Evolutionary conservation across 2,329 filamentous ascomycete genomes (phyloP).

Genomic region (Cercospora zeina): DNA sequence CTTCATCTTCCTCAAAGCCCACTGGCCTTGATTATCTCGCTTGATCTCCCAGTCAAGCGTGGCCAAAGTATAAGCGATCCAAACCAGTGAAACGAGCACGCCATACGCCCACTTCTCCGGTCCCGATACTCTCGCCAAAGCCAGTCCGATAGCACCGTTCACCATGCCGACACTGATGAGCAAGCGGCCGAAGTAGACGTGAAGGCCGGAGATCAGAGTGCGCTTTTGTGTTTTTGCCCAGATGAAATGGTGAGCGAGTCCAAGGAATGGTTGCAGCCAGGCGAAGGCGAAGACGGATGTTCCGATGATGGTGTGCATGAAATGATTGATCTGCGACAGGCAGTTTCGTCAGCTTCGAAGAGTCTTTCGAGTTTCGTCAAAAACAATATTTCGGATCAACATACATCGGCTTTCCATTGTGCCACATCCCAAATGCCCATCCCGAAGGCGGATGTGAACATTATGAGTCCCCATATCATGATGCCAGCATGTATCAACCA

Average conservation of each 20-base stretch:
- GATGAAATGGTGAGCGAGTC: slow-evolving; percentile 53
- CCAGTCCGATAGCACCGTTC: slow-evolving; percentile 59
- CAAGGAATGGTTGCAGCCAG: slow-evolving; percentile 51
- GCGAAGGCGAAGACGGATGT: slow-evolving; percentile 12
- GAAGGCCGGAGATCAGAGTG: slow-evolving; percentile 48
- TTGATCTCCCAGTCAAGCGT: slow-evolving; percentile 12
- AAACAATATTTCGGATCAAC: not conserved
- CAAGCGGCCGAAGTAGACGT: slow-evolving; percentile 35
- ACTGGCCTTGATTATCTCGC: slow-evolving; percentile 13
- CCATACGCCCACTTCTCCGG: slow-evolving; percentile 48
- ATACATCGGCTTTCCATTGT: slow-evolving; percentile 28
- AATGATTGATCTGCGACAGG: slow-evolving; percentile 31
- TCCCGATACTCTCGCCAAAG: slow-evolving; percentile 45
- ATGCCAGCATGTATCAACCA: slow-evolving; percentile 48
- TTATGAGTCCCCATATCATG: slow-evolving; percentile 51
- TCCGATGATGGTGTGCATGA: slow-evolving; percentile 23
- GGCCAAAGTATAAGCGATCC: slow-evolving; percentile 5
- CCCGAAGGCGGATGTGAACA: slow-evolving; percentile 53
- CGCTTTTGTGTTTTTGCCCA: slow-evolving; percentile 52
- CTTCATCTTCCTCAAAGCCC: slow-evolving; percentile 9
- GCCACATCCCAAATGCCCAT: slow-evolving; percentile 52
- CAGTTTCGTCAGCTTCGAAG: not conserved
- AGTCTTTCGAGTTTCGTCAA: no score
- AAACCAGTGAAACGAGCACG: slow-evolving; percentile 48
- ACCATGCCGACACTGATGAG: slow-evolving; percentile 56